A percentile compares a stretch with the other conserved stretches of the same genome.
These are phyloP conservation scores for Hura crepitans DNA, from an alignment of 441 rosid species.

Conservation along the genomic window DNA sequence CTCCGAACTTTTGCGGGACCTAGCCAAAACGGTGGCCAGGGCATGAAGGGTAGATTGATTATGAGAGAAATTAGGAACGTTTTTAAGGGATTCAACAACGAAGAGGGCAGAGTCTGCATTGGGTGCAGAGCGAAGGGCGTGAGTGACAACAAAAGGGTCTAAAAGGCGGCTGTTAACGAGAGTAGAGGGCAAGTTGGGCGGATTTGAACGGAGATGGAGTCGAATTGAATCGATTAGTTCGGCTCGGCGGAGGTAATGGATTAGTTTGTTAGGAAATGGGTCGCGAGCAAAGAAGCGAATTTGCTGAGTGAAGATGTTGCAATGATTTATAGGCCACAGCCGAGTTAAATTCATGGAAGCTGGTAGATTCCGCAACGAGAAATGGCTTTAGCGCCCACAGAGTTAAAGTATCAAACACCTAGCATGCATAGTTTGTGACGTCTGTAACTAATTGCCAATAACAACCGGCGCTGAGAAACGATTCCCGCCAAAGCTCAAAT, in stretches of 20 bases:
- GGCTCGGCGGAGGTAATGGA: conserved; percentile 63
- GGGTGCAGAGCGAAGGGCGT: conserved; percentile 68
- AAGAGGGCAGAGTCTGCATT: conserved; percentile 58
- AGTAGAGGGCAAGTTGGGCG: conserved; percentile 27
- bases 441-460: background rate
- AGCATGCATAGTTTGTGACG: conserved; percentile 16
- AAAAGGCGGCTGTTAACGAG: conserved; percentile 55
- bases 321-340: conserved; percentile 27
- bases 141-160: conserved; percentile 66
- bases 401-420: conserved; percentile 41
- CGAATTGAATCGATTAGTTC: conserved; percentile 63
- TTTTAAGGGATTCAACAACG: conserved; percentile 42
- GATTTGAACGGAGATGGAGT: conserved; percentile 50
- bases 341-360: conserved; percentile 34
- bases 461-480: background rate
- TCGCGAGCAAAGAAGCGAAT: conserved; percentile 51
- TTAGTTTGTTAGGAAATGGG: conserved; percentile 64
- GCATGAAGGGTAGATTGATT: conserved; percentile 51
- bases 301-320: conserved; percentile 29
- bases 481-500: background rate
- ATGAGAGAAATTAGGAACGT: conserved; percentile 36
- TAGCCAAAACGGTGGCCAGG: conserved; percentile 67
- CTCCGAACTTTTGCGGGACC: conserved; percentile 42
- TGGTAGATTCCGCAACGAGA: background rate
- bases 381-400: background rate